Evolutionary conservation across 345 rosid species (phyloP).

Genomic region (Moricandia arvensis): DNA sequence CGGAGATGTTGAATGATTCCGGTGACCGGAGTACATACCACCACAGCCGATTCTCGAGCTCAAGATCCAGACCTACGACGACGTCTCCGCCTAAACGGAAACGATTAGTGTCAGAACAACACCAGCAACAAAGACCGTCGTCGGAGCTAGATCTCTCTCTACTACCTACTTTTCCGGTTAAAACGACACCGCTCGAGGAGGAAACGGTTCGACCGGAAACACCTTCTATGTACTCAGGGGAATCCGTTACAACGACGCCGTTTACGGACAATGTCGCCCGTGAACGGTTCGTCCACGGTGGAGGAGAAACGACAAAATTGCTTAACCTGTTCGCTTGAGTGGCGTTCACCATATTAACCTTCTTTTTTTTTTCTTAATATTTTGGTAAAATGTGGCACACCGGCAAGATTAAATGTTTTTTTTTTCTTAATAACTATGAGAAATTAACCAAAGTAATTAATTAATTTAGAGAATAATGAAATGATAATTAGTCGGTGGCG

Average conservation of each 20-base stretch:
- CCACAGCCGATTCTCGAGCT: constrained; percentile 64
- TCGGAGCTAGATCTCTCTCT: constrained; percentile 71
- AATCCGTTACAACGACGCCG: constrained; percentile 44
- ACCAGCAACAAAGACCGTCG: constrained; percentile 22
- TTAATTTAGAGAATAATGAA: too few species aligned
- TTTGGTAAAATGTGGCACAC: too few species aligned
- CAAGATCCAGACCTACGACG: too few species aligned
- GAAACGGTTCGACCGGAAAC: constrained; percentile 29
- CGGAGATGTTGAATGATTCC: not conserved
- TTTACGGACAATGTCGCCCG: too few species aligned
- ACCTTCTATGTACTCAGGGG: constrained; percentile 49
- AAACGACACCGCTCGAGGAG: constrained; percentile 23
- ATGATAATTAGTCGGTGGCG: too few species aligned
- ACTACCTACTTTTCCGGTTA: constrained; percentile 39
- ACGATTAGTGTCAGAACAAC: constrained; percentile 40
- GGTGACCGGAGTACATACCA: constrained; percentile 34
- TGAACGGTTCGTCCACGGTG: constrained; percentile 5
- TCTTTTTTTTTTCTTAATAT: too few species aligned
- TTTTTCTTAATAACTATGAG: too few species aligned
- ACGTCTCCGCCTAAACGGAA: constrained; percentile 49
- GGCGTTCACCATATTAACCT: too few species aligned
- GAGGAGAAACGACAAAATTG: constrained; percentile 26
- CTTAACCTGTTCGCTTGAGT: constrained; percentile 53
- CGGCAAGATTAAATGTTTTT: too few species aligned
- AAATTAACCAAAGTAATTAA: too few species aligned